Percentiles rank a stretch among this genome's conserved stretches.
phyloP scores from a whole-genome alignment of 2,329 filamentous ascomycete genomes.

The Coniochaeta sp. region DNA sequence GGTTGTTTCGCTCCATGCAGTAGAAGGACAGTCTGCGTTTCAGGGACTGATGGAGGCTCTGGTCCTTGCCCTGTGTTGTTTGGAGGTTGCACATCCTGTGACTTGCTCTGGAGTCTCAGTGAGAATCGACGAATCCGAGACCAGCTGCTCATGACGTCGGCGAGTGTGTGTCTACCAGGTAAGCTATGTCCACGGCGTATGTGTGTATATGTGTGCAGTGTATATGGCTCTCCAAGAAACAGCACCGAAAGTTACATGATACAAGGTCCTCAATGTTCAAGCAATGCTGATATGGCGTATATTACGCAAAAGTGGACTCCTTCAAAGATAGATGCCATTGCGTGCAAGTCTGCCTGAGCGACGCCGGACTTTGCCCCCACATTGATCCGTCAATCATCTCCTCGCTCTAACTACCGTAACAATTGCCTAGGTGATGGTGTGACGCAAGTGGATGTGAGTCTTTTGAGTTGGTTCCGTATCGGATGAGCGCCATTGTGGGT shows the following conservation, averaged over 20 bases:
- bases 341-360: neutral
- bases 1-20: conserved; percentile 20
- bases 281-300: neutral
- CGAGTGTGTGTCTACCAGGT: neutral
- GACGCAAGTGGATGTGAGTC: neutral
- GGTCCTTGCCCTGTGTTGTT: neutral
- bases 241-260: neutral
- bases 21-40: conserved; percentile 20
- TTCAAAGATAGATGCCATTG: neutral
- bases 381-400: neutral
- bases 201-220: neutral
- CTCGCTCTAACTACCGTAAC: neutral
- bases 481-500: conserved; percentile 1
- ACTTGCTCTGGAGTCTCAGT: neutral
- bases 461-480: neutral
- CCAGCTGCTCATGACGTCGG: neutral
- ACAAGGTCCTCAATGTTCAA: neutral
- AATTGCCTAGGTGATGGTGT: neutral
- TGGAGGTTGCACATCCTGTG: neutral
- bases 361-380: neutral
- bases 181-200: neutral
- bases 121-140: neutral
- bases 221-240: neutral
- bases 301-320: neutral
- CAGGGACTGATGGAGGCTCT: neutral